Evolutionary conservation across 306 rosid genomes (phyloP).

Genomic region (Cicer cuneatum): DNA sequence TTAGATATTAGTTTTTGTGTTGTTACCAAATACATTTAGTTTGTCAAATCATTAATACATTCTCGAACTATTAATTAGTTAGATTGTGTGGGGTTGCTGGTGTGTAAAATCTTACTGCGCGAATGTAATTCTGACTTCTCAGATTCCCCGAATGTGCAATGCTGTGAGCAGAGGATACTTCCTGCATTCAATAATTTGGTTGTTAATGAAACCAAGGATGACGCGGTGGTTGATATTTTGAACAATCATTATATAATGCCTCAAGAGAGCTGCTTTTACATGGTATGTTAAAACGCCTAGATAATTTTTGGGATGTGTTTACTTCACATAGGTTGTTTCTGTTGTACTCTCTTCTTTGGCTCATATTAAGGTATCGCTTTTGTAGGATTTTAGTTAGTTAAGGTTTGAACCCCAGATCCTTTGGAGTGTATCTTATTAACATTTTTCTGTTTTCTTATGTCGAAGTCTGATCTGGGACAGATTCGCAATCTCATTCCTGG

Average conservation of each 20-base stretch:
- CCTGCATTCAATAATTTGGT: slow-evolving; percentile 74
- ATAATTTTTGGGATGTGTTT: slow-evolving; percentile 2
- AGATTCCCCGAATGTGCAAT: slow-evolving; percentile 52
- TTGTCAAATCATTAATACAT: not conserved
- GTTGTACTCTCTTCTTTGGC: not conserved
- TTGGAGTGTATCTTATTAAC: slow-evolving; percentile 51
- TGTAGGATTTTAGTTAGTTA: not conserved
- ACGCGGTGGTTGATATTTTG: slow-evolving; percentile 74
- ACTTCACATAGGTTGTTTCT: slow-evolving; percentile 23
- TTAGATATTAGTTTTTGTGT: not conserved
- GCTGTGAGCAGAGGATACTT: slow-evolving; percentile 51
- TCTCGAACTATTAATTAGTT: not conserved
- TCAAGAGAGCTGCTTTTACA: slow-evolving; percentile 75
- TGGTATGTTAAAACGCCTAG: slow-evolving; percentile 59
- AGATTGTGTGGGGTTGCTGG: slow-evolving; percentile 25
- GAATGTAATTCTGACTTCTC: slow-evolving; percentile 42
- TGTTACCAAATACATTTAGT: not conserved
- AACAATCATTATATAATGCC: slow-evolving; percentile 65
- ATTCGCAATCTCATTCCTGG: slow-evolving; percentile 95
- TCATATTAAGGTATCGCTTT: not conserved
- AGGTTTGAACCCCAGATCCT: slow-evolving; percentile 27
- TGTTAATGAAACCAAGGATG: slow-evolving; percentile 67
- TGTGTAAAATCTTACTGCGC: slow-evolving; percentile 17
- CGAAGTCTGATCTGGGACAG: slow-evolving; percentile 93
- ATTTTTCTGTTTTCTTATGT: slow-evolving; percentile 55